Base-by-base conservation (phyloP, 768 basidiomycete genomes). In the Erythrobasidium yunnanense region DNA sequence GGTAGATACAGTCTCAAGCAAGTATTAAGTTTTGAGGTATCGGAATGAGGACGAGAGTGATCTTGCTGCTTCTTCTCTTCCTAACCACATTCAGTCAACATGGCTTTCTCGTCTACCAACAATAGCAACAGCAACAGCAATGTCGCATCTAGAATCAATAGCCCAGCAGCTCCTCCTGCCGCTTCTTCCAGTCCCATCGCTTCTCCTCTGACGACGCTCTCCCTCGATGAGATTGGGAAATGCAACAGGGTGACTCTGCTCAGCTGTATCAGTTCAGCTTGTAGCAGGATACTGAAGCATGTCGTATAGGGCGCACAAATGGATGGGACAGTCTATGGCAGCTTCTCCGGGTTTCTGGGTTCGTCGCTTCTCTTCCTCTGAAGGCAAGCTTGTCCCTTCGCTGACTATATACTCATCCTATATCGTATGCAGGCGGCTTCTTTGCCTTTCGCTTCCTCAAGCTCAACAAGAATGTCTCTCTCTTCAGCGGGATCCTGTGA, bases 391-490 rank as follows among this genome's bases (percentile, higher is more conserved):
- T 17, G 3, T 5, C 22, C 33, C 42, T 34, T 20, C 2, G 3
- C 6, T 55, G 2, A n/a, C 50, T 8, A 52, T 52, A 27, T 23
- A 15, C 50, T 11, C 8, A 52, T 27, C 18, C 18, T 20, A 27
- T 27, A 33, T 32, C 33, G 5, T 4, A 32, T 27, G 47, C 42
- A 60, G 57, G 60, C 32, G 60, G 60, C n/a, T 7, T 63, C 27
- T 63, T 63, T 27, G 33, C 47, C 5, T 63, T 63, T 32, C 60
- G 60, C 3, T 63, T 63, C 22, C 49, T 63, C 23, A 63, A 63
- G 60, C 45, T 50, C 4, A 63, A 63, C 49, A 63, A 63, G 60
- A 63, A 63, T 22, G 46, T 51, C 32, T 49, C 60, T 63, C 46
- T 63, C 42, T 23, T 63, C 42, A 50, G 47, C 23, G 60, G 60